Base-by-base conservation (phyloP, 2,329 filamentous ascomycete species). In the Trichoderma harzianum region DNA sequence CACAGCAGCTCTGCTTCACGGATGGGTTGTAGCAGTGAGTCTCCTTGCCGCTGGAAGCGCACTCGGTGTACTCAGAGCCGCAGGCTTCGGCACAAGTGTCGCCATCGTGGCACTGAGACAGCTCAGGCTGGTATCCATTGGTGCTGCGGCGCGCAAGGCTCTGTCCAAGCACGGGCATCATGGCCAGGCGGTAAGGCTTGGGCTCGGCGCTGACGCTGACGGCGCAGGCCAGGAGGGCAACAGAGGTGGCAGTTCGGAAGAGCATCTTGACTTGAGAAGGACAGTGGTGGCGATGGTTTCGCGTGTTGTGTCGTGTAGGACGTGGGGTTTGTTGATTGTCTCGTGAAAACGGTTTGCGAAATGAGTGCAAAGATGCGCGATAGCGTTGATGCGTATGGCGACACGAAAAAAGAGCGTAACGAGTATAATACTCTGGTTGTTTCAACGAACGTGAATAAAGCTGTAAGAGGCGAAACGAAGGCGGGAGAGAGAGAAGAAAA, bases 21-120 rank as follows among this genome's bases (percentile, higher is more conserved):
- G 75, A 74, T 14, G 84, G 82, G 80, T 90, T 86, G 81, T 83
- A 91, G 82, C 89, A 91, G 83, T 90, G 88, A 63, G 86, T 82
- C 70, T 83, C 75, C 51, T 79, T 80, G 74, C 88, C 86, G 65
- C 77, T 79, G 28, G 86, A 86, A 34, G 83, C 75, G 80, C 88
- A 90, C 73, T 85, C 80, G 70, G 82, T 79, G 77, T 82, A 87
- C 53, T 82, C 83, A 55, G 82, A 74, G 63, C 88, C 88, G 78
- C 88, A 90, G 61, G 87, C 86, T 75, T 87, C 84, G 63, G 82
- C 83, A 80, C 88, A 90, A 51, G 86, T 87, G 69, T 79, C 77
- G 73, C 87, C 88, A 16, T 79, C 76, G 64, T 83, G 83, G 78
- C 87, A 90, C 73, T 81, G 76, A 69, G 81, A 82, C 78, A 84